Base-by-base conservation (phyloP, 805 yeast genomes). In the Candida vaughaniae region DNA sequence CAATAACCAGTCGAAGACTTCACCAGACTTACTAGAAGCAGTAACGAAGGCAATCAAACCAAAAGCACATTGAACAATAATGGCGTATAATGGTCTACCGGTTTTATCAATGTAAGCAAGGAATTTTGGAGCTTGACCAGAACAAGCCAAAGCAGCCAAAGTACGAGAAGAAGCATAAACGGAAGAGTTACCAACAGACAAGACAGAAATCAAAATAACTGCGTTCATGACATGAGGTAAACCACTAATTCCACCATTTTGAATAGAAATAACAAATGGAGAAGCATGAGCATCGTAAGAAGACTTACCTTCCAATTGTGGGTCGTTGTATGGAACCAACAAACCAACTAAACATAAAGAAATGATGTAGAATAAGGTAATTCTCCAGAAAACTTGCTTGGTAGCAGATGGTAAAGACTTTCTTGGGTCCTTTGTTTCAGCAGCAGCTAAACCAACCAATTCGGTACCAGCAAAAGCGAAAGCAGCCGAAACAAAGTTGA, bases 261-360 rank as follows among this genome's bases (percentile, higher is more conserved):
- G 46, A 35, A 62, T 53, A 22, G 91, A 85, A 60, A 85, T 78
- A 36, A 84, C 91, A 48, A 84, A 84, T 11, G 93, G 91, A 11
- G 90, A 83, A 9, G 88, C 85, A 11, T 80, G 61, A 29, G 82
- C 83, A 35, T 72, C 77, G 32, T 67, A 72, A 31, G 72, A 56
- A 20, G 74, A 65, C 40, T 76, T 75, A 15, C 64, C 65, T 28
- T 35, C 38, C 46, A 64, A 59, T 17, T 51, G 36, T 8, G 45
- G 41, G 34, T 60, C 66, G 32, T 51, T 52, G 52, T 55, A 62
- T 63, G 84, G 82, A 34, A 80, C 84, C 54, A 71, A 64, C 44
- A 68, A 68, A 33, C 82, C 79, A 43, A 69, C 63, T 42, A 74
- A 56, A 31, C 63, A 60, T 43, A 73, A 66, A 11, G 78, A 67